Conservation (phyloP, 305 asterid species). For the Vinca major region DNA sequence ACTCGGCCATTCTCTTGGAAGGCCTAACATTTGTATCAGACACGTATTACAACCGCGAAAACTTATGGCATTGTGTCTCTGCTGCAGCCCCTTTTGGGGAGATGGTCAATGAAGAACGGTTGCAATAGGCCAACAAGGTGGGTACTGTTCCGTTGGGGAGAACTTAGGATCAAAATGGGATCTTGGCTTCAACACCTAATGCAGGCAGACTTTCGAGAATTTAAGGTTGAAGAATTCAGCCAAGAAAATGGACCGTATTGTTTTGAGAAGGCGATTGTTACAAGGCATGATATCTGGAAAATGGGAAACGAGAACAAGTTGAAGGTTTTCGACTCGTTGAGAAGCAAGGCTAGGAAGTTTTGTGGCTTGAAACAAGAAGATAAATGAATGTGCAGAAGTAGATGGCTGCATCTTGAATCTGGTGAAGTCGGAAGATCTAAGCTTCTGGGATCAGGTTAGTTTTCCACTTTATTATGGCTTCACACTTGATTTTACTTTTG, state of each 20-base stretch:
- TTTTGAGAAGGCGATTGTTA: slow-evolving; percentile 51
- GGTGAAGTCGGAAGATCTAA: slow-evolving; percentile 28
- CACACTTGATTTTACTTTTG: background rate
- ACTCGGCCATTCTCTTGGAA: slow-evolving; percentile 30
- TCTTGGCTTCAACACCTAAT: slow-evolving; percentile 35
- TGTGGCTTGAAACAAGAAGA: slow-evolving; percentile 30
- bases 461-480: background rate
- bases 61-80: slow-evolving; percentile 54
- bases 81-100: slow-evolving; percentile 43
- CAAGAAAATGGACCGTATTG: slow-evolving; percentile 29
- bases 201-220: slow-evolving; percentile 25
- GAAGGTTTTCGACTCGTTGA: slow-evolving; percentile 34
- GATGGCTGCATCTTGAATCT: slow-evolving; percentile 27
- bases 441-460: slow-evolving; percentile 26
- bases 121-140: slow-evolving; percentile 38
- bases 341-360: slow-evolving; percentile 41
- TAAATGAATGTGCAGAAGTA: slow-evolving; percentile 16
- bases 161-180: slow-evolving; percentile 35
- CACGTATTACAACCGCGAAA: slow-evolving; percentile 37
- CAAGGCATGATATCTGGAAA: slow-evolving; percentile 46
- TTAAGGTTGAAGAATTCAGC: slow-evolving; percentile 21
- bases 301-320: slow-evolving; percentile 35
- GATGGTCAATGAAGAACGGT: slow-evolving; percentile 41
- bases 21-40: slow-evolving; percentile 46
- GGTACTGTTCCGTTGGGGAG: slow-evolving; percentile 54